These are phyloP conservation scores for Fimicolochytrium jonesii DNA, from an alignment of 192 early-diverging fungal species.

Conservation along the genomic window DNA sequence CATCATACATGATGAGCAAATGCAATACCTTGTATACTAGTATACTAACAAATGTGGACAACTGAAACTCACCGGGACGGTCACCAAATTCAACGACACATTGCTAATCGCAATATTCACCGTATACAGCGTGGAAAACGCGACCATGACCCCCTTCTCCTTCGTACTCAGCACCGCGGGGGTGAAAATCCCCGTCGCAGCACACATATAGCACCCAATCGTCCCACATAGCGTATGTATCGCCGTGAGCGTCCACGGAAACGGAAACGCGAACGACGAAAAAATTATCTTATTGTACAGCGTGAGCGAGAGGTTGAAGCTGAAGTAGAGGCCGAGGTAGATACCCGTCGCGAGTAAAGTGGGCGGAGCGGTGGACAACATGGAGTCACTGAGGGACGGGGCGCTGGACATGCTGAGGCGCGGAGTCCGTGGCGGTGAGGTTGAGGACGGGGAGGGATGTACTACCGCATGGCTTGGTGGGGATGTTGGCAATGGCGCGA, in stretches of 20 bases:
- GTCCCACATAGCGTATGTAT: constrained; percentile 73
- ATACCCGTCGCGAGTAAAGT: background rate
- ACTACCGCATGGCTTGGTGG: too few species aligned
- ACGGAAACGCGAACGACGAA: constrained; percentile 59
- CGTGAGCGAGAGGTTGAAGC: constrained; percentile 71
- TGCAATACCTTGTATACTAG: background rate
- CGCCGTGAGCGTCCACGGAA: constrained; percentile 84
- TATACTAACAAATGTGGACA: background rate
- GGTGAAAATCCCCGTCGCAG: constrained; percentile 25
- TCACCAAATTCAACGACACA: constrained; percentile 73
- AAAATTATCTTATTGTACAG: constrained; percentile 84
- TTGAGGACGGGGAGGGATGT: too few species aligned
- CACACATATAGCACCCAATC: constrained; percentile 49
- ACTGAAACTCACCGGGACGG: constrained; percentile 26
- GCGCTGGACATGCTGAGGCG: too few species aligned
- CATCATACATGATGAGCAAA: background rate
- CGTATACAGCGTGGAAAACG: constrained; percentile 83
- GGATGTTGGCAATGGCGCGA: too few species aligned
- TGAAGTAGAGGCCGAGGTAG: constrained; percentile 60
- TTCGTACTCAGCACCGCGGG: constrained; percentile 47
- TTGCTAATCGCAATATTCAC: constrained; percentile 82
- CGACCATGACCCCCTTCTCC: constrained; percentile 40
- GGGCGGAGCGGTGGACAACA: too few species aligned
- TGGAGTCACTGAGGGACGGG: too few species aligned
- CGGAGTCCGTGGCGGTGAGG: too few species aligned